Evolutionary conservation across 148 eudicot genomes (phyloP).

Genomic region (Oxyria digyna): DNA sequence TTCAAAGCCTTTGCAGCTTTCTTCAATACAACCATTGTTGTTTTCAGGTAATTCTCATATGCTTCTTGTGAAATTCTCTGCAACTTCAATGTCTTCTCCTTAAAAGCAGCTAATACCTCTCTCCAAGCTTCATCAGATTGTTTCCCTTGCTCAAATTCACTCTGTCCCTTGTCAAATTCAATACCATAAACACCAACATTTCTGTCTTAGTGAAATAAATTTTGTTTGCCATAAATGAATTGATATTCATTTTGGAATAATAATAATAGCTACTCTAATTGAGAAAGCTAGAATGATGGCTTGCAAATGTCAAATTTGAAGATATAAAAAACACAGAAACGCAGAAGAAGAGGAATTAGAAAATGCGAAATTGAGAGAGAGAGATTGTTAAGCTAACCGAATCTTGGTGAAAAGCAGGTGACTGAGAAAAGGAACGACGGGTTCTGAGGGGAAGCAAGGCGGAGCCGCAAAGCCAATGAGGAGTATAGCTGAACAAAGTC

Average conservation of each 20-base stretch:
- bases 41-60: slow-evolving; percentile 52
- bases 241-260: background rate
- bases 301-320: background rate
- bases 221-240: background rate
- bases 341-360: background rate
- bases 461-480: slow-evolving; percentile 17
- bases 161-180: slow-evolving; percentile 38
- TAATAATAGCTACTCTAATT: background rate
- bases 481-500: background rate
- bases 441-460: slow-evolving; percentile 11
- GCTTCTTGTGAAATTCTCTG: slow-evolving; percentile 82
- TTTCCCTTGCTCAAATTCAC: slow-evolving; percentile 30
- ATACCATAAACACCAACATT: background rate
- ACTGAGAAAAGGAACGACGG: slow-evolving; percentile 26
- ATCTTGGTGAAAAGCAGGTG: slow-evolving; percentile 51
- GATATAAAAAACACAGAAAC: background rate
- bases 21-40: slow-evolving; percentile 45
- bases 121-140: slow-evolving; percentile 75
- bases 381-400: slow-evolving; percentile 31
- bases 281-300: too few relatives aligned
- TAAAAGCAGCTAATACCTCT: slow-evolving; percentile 55
- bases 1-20: slow-evolving; percentile 60
- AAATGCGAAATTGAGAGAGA: background rate
- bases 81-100: slow-evolving; percentile 68
- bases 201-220: background rate